Base-by-base conservation (phyloP, 306 rosid genomes). In the Corylus americana region DNA sequence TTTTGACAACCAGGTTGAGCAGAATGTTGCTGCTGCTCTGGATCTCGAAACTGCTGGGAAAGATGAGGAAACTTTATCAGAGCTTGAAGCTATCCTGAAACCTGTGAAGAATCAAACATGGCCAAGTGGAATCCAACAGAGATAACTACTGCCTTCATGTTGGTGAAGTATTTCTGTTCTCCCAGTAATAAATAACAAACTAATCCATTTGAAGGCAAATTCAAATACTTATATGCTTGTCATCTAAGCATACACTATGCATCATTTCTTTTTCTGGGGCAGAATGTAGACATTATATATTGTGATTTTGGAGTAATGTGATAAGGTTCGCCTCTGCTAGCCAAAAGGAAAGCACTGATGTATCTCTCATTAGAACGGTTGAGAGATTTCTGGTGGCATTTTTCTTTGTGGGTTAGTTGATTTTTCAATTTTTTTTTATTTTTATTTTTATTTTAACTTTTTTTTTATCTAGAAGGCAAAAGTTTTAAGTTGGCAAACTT, bases 61-160 rank as follows among this genome's bases (percentile, higher is more conserved):
- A 31, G 97, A 95, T 77, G 79, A 89, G 79, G 87, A 81, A 74
- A 80, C 89, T 82, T 78, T 92, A 3, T 75, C 88, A 22, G 96
- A 91, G 88, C 87, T 95, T 79, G 94, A 85, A 84, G 87, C 94
- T 80, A 91, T 95, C 75, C 78, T 92, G 73, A 82, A 85, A 81
- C 94, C 94, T 17, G 93, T 90, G 16, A 92, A 91, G 90, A 93
- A 92, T 59, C 97, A 90, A 76, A 80, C 97, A 54, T 95, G 99
- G 98, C 91, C 93, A 27, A 95, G 97, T 82, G 99, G 99, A 86
- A 87, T 84, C 81, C 94, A 88, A 83, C 81, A 82, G 82, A 82
- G 88, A 84, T 94, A 88, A 91, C 71, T 18, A 20, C 29, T 67
- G 42, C 51, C 1, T 17, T 67, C 3, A 1, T 37, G n/a, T n/a